Conservation (phyloP, 2,329 filamentous ascomycete species). For the Knufia fluminis region DNA sequence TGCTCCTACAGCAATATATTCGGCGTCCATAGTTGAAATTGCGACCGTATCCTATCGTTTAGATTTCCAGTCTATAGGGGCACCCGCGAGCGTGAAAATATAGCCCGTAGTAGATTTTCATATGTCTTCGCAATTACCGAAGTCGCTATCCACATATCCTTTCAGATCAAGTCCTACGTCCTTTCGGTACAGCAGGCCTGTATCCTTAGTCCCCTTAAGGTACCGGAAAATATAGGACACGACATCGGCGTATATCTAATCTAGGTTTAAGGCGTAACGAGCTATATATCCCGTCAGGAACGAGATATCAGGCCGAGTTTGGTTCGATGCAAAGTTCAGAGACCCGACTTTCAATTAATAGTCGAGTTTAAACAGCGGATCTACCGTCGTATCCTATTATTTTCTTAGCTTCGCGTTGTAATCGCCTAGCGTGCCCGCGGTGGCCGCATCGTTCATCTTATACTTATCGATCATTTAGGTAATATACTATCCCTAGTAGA, state of each 20-base stretch:
- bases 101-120: slow-evolving; percentile 20
- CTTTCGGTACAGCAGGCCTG: not conserved
- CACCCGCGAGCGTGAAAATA: slow-evolving; percentile 21
- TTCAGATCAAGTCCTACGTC: not conserved
- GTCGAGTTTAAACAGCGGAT: slow-evolving; percentile 1
- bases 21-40: slow-evolving; percentile 19
- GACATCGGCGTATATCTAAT: slow-evolving; percentile 4
- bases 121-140: slow-evolving; percentile 7
- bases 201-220: not conserved
- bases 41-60: slow-evolving; percentile 21
- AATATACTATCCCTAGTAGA: slow-evolving; percentile 11
- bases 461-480: slow-evolving; percentile 10
- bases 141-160: slow-evolving; percentile 8
- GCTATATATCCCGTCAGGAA: not conserved
- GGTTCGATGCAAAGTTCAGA: not conserved
- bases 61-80: slow-evolving; percentile 22
- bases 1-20: slow-evolving; percentile 18
- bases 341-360: slow-evolving; percentile 11
- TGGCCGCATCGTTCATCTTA: not conserved
- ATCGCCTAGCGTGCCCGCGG: not conserved
- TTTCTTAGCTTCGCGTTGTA: not conserved
- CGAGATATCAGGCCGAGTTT: slow-evolving; percentile 9
- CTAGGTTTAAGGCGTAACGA: slow-evolving; percentile 2
- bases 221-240: slow-evolving; percentile 2
- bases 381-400: not conserved